Evolutionary conservation across 2,329 filamentous ascomycete genomes (phyloP).

Genomic region (Penicillium sp.): DNA sequence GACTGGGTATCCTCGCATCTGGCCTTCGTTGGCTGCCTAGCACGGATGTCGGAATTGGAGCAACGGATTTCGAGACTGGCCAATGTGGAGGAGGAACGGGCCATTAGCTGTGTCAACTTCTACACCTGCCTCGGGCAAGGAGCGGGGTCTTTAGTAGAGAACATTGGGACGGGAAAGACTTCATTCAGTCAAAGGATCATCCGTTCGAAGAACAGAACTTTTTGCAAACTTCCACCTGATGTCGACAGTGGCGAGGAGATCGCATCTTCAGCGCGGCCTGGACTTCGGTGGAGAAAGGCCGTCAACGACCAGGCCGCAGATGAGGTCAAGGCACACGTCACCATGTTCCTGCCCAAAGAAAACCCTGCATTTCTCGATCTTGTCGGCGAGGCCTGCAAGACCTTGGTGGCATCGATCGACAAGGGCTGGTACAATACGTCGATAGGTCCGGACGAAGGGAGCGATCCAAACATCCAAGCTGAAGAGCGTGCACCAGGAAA

Average conservation of each 20-base stretch:
- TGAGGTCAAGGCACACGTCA: slow-evolving; percentile 73
- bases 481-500: background rate
- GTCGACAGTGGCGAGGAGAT: slow-evolving; percentile 29
- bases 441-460: slow-evolving; percentile 19
- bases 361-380: slow-evolving; percentile 45
- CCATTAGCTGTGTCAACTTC: slow-evolving; percentile 75
- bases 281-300: slow-evolving; percentile 61
- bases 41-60: slow-evolving; percentile 74
- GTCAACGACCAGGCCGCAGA: slow-evolving; percentile 75
- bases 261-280: slow-evolving; percentile 28
- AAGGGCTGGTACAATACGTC: slow-evolving; percentile 37
- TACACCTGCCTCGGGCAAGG: slow-evolving; percentile 77
- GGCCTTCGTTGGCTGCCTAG: slow-evolving; percentile 86
- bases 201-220: slow-evolving; percentile 65
- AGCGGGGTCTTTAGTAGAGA: slow-evolving; percentile 42
- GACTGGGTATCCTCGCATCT: slow-evolving; percentile 85
- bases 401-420: slow-evolving; percentile 40
- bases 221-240: slow-evolving; percentile 73
- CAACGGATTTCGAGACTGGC: slow-evolving; percentile 66
- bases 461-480: slow-evolving; percentile 14
- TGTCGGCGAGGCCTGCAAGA: slow-evolving; percentile 36
- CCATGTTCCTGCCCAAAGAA: slow-evolving; percentile 44
- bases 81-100: slow-evolving; percentile 59
- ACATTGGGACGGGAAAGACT: slow-evolving; percentile 19
- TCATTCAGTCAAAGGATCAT: slow-evolving; percentile 37